Conservation (phyloP, 352 stramenopile genomes). For the Phytophthora fragariaefolia region DNA sequence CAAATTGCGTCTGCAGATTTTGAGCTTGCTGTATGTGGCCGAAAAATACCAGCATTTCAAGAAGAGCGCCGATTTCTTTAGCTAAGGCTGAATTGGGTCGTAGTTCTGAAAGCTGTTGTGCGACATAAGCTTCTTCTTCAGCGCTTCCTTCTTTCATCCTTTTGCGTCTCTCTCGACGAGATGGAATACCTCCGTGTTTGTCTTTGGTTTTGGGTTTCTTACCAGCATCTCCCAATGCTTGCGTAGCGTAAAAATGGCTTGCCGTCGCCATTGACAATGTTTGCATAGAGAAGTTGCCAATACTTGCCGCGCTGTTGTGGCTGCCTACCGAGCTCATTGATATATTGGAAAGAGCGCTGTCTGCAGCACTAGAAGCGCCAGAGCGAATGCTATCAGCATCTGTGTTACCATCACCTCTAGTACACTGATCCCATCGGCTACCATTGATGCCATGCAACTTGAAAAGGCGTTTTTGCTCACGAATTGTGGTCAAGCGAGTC, state of each 20-base stretch:
- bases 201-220: constrained; percentile 46
- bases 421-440: constrained; percentile 48
- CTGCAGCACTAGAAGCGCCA: constrained; percentile 52
- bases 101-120: constrained; percentile 49
- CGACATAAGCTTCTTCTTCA: constrained; percentile 73
- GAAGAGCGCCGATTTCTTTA: constrained; percentile 43
- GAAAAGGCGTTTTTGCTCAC: constrained; percentile 81
- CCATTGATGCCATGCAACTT: constrained; percentile 81
- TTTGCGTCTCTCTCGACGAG: constrained; percentile 60
- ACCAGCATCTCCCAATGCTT: constrained; percentile 38
- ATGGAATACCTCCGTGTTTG: constrained; percentile 54
- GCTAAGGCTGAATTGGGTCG: constrained; percentile 47
- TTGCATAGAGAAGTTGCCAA: constrained; percentile 78
- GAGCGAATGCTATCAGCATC: constrained; percentile 53
- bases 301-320: constrained; percentile 73
- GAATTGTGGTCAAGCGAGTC: constrained; percentile 66
- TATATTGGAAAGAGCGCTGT: constrained; percentile 67
- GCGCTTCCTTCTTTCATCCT: constrained; percentile 75
- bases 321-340: constrained; percentile 78
- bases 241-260: constrained; percentile 78
- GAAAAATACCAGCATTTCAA: constrained; percentile 68
- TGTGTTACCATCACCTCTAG: constrained; percentile 28
- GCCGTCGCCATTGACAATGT: constrained; percentile 58
- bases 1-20: constrained; percentile 50
- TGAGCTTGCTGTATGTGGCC: constrained; percentile 46